Base-by-base conservation (phyloP, 2,329 filamentous ascomycete genomes). In the Pyrenochaeta sp. region DNA sequence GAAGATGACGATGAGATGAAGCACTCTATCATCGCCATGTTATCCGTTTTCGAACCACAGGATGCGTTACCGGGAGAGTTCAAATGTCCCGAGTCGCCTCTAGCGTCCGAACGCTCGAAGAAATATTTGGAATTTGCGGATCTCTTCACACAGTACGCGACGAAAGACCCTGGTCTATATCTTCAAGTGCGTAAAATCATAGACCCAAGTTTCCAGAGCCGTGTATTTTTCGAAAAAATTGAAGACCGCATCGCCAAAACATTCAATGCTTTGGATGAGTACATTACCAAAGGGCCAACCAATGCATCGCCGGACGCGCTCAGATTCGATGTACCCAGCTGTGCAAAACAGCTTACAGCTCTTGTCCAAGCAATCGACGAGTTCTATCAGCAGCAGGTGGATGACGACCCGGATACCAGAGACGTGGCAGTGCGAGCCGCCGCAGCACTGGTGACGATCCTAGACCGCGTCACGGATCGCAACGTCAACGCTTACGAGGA, bases 11-110 rank as follows among this genome's bases (percentile, higher is more conserved):
- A 65, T n/a, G 64, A 69, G 7, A 59, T 68, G 35, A 58, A 56
- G 20, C 57, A 65, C 19, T 56, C 67, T 14, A 53, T 72, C 6
- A 53, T 56, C 9, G 59, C 60, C n/a, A 67, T 70, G 61, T 57
- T 72, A 8, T 70, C 68, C 1, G 66, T 67, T 15, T 72, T 71
- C 26, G 68, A 71, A 26, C 68, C 68, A 1, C 57, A 61, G 14
- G 61, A 62, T 19, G 65, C 59, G 4, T 52, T 72, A n/a, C 67
- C 68, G 15, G 53, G 48, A 7, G 67, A 71, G 28, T 65, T 71
- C 44, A 64, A 60, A 22, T 52, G 49, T 18, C 55, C 60, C 2
- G 58, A 63, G 22, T 58, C 63, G 15, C 51, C 58, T 7, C 43
- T 55, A 13, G 51, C 60, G 7, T 63, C 63, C 6, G 61, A 65